phyloP scores from a whole-genome alignment of 1,284 basidiomycete genomes.

The Melampsora americana region DNA sequence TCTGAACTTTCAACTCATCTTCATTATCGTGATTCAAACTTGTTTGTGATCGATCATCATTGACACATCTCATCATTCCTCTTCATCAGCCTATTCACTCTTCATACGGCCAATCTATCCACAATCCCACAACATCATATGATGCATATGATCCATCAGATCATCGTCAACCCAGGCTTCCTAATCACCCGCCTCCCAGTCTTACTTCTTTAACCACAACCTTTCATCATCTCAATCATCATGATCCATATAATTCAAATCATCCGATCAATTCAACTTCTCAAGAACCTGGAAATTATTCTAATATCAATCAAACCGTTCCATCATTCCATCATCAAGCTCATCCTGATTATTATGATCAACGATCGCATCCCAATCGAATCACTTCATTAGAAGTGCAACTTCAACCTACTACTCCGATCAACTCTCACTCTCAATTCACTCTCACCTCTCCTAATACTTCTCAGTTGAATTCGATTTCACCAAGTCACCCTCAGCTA shows the following conservation, averaged over 20 bases:
- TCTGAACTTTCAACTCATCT: neutral
- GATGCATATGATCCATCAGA: neutral
- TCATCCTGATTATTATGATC: neutral
- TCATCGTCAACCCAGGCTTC: neutral
- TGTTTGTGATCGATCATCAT: no score
- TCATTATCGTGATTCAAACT: neutral
- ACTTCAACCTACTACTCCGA: neutral
- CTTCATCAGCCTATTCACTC: neutral
- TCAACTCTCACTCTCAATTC: neutral
- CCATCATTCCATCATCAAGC: conserved; percentile 3
- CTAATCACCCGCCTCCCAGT: neutral
- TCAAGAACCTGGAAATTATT: neutral
- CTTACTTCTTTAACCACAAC: no score
- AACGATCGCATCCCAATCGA: conserved; percentile 4
- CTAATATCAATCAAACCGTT: neutral
- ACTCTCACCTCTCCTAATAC: neutral
- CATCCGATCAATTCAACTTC: neutral
- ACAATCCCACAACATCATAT: neutral
- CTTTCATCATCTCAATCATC: neutral
- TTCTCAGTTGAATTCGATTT: neutral
- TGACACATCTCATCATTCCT: neutral
- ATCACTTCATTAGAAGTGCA: neutral
- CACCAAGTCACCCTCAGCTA: conserved; percentile 16
- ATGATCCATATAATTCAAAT: neutral
- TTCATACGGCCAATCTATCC: neutral